Evolutionary conservation across 495 filamentous ascomycete species (phyloP).

Genomic region (Xylaria intraflava): DNA sequence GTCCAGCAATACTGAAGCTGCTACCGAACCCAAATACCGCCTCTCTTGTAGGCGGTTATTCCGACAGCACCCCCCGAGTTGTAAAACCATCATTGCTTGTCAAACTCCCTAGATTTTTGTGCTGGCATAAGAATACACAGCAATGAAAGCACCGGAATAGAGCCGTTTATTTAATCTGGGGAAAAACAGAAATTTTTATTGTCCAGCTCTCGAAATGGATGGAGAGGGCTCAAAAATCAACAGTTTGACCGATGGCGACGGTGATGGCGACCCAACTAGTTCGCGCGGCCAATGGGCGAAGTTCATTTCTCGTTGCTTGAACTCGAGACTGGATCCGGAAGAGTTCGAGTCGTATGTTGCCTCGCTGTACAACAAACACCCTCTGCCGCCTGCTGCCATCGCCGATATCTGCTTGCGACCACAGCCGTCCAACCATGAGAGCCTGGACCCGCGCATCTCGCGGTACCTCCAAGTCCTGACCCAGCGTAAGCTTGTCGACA

Average conservation of each 20-base stretch:
- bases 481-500: conserved; percentile 45
- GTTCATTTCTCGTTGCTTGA: conserved; percentile 42
- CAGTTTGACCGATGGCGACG: background rate
- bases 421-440: conserved; percentile 37
- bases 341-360: conserved; percentile 38
- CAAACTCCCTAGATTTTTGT: no score
- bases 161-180: background rate
- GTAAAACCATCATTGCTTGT: no score
- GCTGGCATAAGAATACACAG: background rate
- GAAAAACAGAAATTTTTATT: background rate
- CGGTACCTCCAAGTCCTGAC: conserved; percentile 59
- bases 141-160: background rate
- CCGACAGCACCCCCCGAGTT: no score
- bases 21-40: no score
- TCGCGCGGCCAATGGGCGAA: conserved; percentile 34
- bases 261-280: conserved; percentile 7
- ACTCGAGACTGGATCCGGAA: conserved; percentile 39
- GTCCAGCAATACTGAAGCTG: no score
- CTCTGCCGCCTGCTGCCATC: conserved; percentile 40
- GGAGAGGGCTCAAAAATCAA: background rate
- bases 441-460: conserved; percentile 57
- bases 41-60: no score
- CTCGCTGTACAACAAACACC: conserved; percentile 37
- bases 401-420: conserved; percentile 56
- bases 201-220: background rate